phyloP scores from a whole-genome alignment of 805 yeast genomes.

The Sugiyamaella boreocaroliniensis region DNA sequence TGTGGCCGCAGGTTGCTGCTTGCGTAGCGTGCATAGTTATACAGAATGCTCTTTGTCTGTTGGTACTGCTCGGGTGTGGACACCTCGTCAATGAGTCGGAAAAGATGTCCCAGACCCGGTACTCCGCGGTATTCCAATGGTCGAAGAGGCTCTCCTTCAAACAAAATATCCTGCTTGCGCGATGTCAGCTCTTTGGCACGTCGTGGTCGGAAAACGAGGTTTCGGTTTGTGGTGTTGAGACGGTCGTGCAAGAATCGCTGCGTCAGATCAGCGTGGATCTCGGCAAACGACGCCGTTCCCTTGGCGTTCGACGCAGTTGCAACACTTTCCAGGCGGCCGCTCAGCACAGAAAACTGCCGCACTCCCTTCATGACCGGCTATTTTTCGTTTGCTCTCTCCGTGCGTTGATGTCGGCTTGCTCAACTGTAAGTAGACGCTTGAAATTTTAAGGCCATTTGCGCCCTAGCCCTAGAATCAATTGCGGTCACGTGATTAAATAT shows the following conservation, averaged over 20 bases:
- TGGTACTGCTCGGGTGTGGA: constrained; percentile 18
- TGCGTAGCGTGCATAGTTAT: constrained; percentile 16
- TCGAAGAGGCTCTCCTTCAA: constrained; percentile 17
- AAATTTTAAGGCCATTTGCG: background rate
- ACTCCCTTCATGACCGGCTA: background rate
- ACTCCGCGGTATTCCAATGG: constrained; percentile 24
- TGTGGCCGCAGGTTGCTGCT: constrained; percentile 15
- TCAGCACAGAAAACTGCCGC: background rate
- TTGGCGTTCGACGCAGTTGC: background rate
- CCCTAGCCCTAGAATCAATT: background rate
- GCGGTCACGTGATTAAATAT: background rate
- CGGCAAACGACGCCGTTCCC: background rate
- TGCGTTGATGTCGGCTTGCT: too few relatives aligned
- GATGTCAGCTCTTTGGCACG: constrained; percentile 16
- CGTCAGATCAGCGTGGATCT: background rate
- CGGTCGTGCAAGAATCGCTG: constrained; percentile 6
- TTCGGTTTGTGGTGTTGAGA: constrained; percentile 13
- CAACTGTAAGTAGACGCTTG: background rate
- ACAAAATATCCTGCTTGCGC: constrained; percentile 12
- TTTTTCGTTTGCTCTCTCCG: background rate
- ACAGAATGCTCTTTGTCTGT: constrained; percentile 13
- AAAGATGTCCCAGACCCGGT: constrained; percentile 22
- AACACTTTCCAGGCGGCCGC: background rate
- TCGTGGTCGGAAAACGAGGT: constrained; percentile 25
- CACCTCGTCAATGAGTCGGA: constrained; percentile 14